Base-by-base conservation (phyloP, 1,284 basidiomycete genomes). In the Porphyrellus sp. region DNA sequence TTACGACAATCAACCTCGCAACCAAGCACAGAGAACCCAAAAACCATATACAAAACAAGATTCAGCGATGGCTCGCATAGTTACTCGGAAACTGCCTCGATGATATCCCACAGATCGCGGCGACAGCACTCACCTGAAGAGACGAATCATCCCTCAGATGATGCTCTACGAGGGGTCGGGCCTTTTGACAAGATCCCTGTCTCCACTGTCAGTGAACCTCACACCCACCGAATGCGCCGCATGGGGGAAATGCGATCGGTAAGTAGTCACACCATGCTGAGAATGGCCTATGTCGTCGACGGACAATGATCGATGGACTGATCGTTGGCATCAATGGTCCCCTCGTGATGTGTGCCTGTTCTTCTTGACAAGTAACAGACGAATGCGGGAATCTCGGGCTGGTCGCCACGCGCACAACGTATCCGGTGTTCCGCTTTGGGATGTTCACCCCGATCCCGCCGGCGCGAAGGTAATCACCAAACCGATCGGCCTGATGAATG, bases 241-340 rank as follows among this genome's bases (percentile, higher is more conserved):
- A 4, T 57, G 65, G 48, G 51, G 74, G 75, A 4, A 76, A 74
- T 42, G 73, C 69, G 2, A 71, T 76, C 27, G 67, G 74, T 74
- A 51, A 40, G 69, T 34, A 23, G 24, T 39, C 21, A 46, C 34
- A 25, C 15, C 12, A 16, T 28, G 16, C n/a, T 8, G 5, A 37
- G 8, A 21, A 21, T 20, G n/a, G n/a, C n/a, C n/a, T n/a, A n/a
- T n/a, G n/a, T n/a, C n/a, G n/a, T n/a, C n/a, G n/a, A n/a, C n/a
- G n/a, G n/a, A 6, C 21, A 25, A 12, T 5, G 8, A 40, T 24
- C 9, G 28, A 43, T 7, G 21, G 15, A 18, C 20, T 40, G 38
- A 59, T 39, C 35, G 8, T n/a, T 41, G 25, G 2, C 21, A 41
- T 31, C 11, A 7, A 50, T 3, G 44, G n/a, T 12, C 28, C 13